phyloP scores from a whole-genome alignment of 306 rosid species.

The Calophaca sinica region DNA sequence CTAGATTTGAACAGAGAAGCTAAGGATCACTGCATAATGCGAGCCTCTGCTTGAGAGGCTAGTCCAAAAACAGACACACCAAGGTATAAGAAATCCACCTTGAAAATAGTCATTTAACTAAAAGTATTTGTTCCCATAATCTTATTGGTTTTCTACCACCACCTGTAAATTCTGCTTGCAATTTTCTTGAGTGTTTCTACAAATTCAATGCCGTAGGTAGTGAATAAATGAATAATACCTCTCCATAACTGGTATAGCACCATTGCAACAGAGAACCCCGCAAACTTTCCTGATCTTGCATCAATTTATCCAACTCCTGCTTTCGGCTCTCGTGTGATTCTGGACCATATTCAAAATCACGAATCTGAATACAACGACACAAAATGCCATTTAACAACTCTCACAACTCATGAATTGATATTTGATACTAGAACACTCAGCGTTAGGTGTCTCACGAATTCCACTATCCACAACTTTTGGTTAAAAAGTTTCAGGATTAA shows the following conservation, averaged over 20 bases:
- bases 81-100: constrained; percentile 21
- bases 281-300: constrained; percentile 82
- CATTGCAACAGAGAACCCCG: constrained; percentile 88
- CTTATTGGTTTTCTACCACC: constrained; percentile 4
- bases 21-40: constrained; percentile 7
- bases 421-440: constrained; percentile 12
- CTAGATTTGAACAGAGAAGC: constrained; percentile 26
- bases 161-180: constrained; percentile 8
- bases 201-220: constrained; percentile 23
- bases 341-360: constrained; percentile 83
- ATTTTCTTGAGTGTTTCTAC: constrained; percentile 8
- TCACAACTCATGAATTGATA: constrained; percentile 8
- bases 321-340: constrained; percentile 82
- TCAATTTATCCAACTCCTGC: constrained; percentile 79
- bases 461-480: constrained; percentile 24
- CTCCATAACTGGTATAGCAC: constrained; percentile 93
- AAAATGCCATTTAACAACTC: constrained; percentile 45
- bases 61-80: constrained; percentile 28
- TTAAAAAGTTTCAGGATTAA: neutral
- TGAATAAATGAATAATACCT: constrained; percentile 56
- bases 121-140: constrained; percentile 27
- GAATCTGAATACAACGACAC: constrained; percentile 67
- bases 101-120: constrained; percentile 32
- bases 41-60: constrained; percentile 38
- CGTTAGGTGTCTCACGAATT: constrained; percentile 30